Base-by-base conservation (phyloP, 106 monocot genomes). In the Vanilla planifolia region DNA sequence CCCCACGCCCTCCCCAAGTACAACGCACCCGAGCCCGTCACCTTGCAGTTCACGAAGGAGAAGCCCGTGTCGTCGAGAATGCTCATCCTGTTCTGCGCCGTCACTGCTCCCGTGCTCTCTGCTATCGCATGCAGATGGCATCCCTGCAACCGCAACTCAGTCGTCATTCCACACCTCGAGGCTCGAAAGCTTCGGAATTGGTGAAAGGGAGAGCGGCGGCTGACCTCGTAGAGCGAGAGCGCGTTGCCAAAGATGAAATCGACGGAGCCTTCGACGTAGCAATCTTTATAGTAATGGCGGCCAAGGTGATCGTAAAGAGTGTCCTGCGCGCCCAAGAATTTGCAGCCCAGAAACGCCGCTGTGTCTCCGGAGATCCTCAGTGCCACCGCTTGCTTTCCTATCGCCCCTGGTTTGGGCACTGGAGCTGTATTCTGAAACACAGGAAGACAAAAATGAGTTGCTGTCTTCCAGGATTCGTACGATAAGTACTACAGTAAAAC, bases 161-260 rank as follows among this genome's bases (percentile, higher is more conserved):
- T 45, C 16, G 10, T 45, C n/a, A n/a, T n/a, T n/a, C n/a, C n/a
- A n/a, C n/a, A n/a, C n/a, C n/a, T n/a, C n/a, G n/a, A n/a, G n/a
- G n/a, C n/a, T n/a, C n/a, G n/a, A n/a, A n/a, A n/a, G n/a, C n/a
- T n/a, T n/a, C n/a, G n/a, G 41, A n/a, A n/a, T n/a, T n/a, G n/a
- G n/a, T n/a, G n/a, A n/a, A 16, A 48, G 30, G 14, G 4, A 48
- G 20, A 35, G 8, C 15, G 51, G 43, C 1, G 13, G 13, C n/a
- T 46, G 15, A 95, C 90, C 86, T 96, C 90, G 63, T 63, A 90
- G 17, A 96, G 67, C 33, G 95, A 84, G 69, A 90, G 90, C 10
- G 83, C 90, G 67, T 96, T 90, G 6, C 95, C 95, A 53, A 96
- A 96, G 72, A 96, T 90, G 78, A 96, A 96, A 66, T 96, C 95